Conservation (phyloP, 306 rosid species). For the Fagus sylvatica region DNA sequence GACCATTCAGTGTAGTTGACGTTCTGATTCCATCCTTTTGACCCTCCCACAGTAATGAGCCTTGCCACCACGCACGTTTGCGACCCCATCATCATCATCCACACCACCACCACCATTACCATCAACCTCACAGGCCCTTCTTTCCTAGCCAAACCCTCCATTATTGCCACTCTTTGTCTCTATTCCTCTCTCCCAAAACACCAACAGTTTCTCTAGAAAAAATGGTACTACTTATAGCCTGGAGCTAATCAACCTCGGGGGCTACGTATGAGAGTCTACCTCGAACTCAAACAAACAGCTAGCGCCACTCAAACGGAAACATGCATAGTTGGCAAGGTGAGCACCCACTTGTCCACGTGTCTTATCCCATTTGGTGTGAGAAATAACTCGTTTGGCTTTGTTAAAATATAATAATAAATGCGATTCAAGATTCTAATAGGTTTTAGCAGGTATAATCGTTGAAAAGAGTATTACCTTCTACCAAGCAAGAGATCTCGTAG, state of each 20-base stretch:
- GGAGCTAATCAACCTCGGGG: not conserved
- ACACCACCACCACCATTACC: not conserved
- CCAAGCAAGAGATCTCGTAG: no score
- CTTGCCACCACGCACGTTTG: not conserved
- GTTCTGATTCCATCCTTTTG: constrained; percentile 49
- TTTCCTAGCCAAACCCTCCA: constrained; percentile 9
- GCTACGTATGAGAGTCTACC: not conserved
- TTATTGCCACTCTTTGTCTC: constrained; percentile 10
- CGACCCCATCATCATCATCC: constrained; percentile 13
- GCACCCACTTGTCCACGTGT: not conserved
- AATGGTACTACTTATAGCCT: not conserved
- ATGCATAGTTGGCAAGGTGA: not conserved
- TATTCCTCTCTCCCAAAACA: no score
- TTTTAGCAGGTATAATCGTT: no score
- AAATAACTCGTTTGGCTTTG: not conserved
- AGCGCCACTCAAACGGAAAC: not conserved
- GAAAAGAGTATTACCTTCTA: no score
- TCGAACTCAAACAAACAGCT: not conserved
- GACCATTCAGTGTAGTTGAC: constrained; percentile 75
- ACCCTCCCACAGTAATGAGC: constrained; percentile 58
- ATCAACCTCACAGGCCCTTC: constrained; percentile 11
- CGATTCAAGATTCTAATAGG: no score
- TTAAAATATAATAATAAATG: no score
- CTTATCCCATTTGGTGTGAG: not conserved
- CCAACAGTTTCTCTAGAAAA: no score